Evolutionary conservation across 495 filamentous ascomycete genomes (phyloP).

Genomic region (Diplogelasinospora grovesii): DNA sequence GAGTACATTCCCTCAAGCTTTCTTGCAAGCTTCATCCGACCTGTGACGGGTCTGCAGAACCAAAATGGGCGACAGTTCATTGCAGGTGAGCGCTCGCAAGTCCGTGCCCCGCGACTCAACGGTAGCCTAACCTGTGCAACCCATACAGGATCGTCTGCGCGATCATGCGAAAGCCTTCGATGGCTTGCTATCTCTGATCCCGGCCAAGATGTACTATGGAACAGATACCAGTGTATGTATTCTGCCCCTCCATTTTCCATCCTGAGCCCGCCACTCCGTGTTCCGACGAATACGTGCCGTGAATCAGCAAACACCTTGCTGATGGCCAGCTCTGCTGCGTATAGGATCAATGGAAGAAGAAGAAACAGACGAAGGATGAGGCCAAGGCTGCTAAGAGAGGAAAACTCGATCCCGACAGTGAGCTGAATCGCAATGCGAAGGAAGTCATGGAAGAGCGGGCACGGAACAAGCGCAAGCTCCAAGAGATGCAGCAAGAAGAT

Average conservation of each 20-base stretch:
- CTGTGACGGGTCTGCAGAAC: background rate
- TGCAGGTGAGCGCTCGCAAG: constrained; percentile 21
- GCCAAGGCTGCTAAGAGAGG: constrained; percentile 68
- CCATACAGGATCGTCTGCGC: constrained; percentile 68
- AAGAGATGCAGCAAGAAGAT: constrained; percentile 24
- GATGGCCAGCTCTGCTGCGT: constrained; percentile 5
- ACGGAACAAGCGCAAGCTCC: constrained; percentile 56
- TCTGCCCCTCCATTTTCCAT: background rate
- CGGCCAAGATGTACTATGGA: constrained; percentile 86
- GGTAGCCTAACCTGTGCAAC: constrained; percentile 9
- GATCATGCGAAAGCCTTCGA: constrained; percentile 84
- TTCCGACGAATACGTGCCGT: constrained; percentile 4
- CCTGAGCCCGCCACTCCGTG: constrained; percentile 5
- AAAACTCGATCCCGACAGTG: constrained; percentile 79
- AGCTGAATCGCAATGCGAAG: constrained; percentile 63
- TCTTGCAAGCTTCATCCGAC: too few species aligned
- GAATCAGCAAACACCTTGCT: constrained; percentile 8
- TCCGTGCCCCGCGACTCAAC: background rate
- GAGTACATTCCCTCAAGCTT: too few species aligned
- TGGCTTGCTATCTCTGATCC: constrained; percentile 84
- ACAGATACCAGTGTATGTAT: constrained; percentile 77
- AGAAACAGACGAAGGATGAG: constrained; percentile 82
- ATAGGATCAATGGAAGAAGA: constrained; percentile 79
- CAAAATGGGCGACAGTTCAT: constrained; percentile 21
- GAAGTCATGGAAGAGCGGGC: constrained; percentile 79